Base-by-base conservation (phyloP, 1,284 basidiomycete genomes). In the Stygiomarasmius scandens region DNA sequence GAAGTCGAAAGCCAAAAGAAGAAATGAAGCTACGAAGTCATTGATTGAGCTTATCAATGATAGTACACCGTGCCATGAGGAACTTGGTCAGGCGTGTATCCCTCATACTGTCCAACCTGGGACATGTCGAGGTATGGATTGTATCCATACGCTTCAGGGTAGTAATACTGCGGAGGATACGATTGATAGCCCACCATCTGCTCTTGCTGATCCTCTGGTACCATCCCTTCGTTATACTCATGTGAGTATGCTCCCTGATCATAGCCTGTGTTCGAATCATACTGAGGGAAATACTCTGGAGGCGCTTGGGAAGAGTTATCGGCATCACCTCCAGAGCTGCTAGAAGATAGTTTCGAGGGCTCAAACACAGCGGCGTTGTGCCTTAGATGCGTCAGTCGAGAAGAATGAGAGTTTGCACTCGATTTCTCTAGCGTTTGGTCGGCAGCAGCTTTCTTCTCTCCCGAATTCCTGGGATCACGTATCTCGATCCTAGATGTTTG, bases 401-500 rank as follows among this genome's bases (percentile, higher is more conserved):
- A n/a, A n/a, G n/a, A 16, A 41, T 19, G 6, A 41, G 38, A 32
- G 29, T 32, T 41, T 5, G 38, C 6, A 16, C 38, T 8, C 38
- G 38, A 19, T n/a, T 41, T 41, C 16, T 41, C 38, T 41, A n/a
- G 67, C 16, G 62, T 70, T 14, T 77, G 6, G 29, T 12, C 29
- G 29, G 29, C 5, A 12, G 65, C 56, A n/a, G 74, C 66, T n/a
- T 67, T 61, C 50, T 73, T 70, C 25, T 29, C 38, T n/a, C 2
- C 20, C 11, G 3, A 64, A 62, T 23, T 70, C 55, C 27, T 79
- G 10, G 83, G 90, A n/a, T 86, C 82, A 56, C 90, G 85, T 52
- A 92, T 92, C 72, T 90, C 85, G 58, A 92, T 74, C 45, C 89
- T 83, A 23, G 84, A 82, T 58, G 79, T 84, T 66, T 88, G 83